These are phyloP conservation scores for Fusarium buxicola DNA, from an alignment of 2,329 filamentous ascomycete genomes.

Conservation along the genomic window DNA sequence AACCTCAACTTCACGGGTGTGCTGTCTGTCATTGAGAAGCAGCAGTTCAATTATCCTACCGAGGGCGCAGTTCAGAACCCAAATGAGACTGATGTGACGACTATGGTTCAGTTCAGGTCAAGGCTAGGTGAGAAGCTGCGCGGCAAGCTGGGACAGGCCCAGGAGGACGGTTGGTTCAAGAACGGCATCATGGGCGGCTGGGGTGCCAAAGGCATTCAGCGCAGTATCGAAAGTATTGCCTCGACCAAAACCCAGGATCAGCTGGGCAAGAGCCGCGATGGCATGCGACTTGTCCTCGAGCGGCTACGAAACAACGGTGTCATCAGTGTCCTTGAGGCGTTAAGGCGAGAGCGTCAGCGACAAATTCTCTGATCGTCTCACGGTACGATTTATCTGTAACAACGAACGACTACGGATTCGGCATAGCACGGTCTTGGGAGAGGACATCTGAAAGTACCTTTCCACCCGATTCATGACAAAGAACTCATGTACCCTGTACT, in stretches of 20 bases:
- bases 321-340: slow-evolving; percentile 68
- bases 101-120: slow-evolving; percentile 79
- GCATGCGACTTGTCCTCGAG: slow-evolving; percentile 85
- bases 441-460: slow-evolving; percentile 20
- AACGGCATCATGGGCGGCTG: slow-evolving; percentile 66
- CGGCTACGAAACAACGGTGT: slow-evolving; percentile 70
- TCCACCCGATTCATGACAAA: slow-evolving; percentile 20
- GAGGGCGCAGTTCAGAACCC: slow-evolving; percentile 42
- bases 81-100: slow-evolving; percentile 73
- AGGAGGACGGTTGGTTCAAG: slow-evolving; percentile 61
- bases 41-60: slow-evolving; percentile 68
- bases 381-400: slow-evolving; percentile 40
- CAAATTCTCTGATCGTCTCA: slow-evolving; percentile 42
- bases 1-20: slow-evolving; percentile 88
- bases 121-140: slow-evolving; percentile 76
- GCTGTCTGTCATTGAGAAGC: slow-evolving; percentile 80
- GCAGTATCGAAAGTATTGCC: slow-evolving; percentile 82
- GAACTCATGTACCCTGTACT: slow-evolving; percentile 47
- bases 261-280: slow-evolving; percentile 82
- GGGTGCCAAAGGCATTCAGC: slow-evolving; percentile 78
- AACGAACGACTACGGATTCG: slow-evolving; percentile 40
- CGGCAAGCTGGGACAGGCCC: slow-evolving; percentile 62
- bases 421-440: slow-evolving; percentile 31
- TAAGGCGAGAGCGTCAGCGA: slow-evolving; percentile 58
- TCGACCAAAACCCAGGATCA: slow-evolving; percentile 82